These are phyloP conservation scores for Fusarium redolens DNA, from an alignment of 2,329 filamentous ascomycete species.

Conservation along the genomic window DNA sequence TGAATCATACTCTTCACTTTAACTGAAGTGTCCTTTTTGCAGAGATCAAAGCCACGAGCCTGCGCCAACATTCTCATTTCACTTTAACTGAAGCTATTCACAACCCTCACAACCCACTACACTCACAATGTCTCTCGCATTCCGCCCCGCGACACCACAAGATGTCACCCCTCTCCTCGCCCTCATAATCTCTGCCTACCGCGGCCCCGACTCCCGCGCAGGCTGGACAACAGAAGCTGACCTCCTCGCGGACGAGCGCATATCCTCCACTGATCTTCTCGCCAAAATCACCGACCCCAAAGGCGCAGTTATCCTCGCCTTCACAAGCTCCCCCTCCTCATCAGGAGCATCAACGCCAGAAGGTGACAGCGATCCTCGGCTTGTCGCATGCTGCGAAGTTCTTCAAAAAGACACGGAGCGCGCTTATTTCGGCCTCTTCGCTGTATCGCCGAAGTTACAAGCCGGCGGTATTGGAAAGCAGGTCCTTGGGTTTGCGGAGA, in stretches of 20 bases:
- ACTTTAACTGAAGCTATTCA: neutral
- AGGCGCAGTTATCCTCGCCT: slow-evolving; percentile 53
- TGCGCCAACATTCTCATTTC: neutral
- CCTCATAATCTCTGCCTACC: slow-evolving; percentile 58
- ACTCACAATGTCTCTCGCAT: slow-evolving; percentile 30
- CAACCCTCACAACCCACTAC: neutral
- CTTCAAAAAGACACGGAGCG: slow-evolving; percentile 42
- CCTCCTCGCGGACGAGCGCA: slow-evolving; percentile 57
- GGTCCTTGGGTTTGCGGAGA: slow-evolving; percentile 57
- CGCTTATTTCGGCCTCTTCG: slow-evolving; percentile 61
- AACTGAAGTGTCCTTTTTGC: neutral
- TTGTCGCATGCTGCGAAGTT: slow-evolving; percentile 60
- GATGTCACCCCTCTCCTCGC: slow-evolving; percentile 50
- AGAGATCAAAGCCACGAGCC: fast-evolving
- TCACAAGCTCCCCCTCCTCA: neutral
- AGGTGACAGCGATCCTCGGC: slow-evolving; percentile 33
- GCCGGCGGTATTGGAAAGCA: slow-evolving; percentile 57
- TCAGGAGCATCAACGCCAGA: slow-evolving; percentile 25
- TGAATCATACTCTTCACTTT: neutral
- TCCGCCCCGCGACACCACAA: slow-evolving; percentile 44
- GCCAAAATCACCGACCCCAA: slow-evolving; percentile 54
- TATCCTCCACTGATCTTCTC: slow-evolving; percentile 51
- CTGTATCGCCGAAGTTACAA: slow-evolving; percentile 57
- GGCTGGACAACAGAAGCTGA: slow-evolving; percentile 63
- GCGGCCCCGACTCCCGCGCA: slow-evolving; percentile 53